Evolutionary conservation across 2,329 filamentous ascomycete species (phyloP).

Genomic region (Fusarium verrucosum): DNA sequence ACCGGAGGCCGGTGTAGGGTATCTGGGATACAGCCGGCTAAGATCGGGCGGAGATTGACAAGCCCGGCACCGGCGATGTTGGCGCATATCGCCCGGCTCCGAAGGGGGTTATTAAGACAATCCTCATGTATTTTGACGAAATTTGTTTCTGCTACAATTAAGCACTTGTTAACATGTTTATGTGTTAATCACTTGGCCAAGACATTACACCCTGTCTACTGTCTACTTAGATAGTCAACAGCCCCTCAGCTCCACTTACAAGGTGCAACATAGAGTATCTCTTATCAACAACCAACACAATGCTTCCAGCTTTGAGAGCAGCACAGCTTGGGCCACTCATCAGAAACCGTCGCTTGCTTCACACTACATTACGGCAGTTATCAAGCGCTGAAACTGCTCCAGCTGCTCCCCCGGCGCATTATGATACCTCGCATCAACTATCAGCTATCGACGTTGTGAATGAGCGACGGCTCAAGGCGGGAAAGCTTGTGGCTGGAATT

Average conservation of each 20-base stretch:
- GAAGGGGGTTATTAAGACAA: constrained; percentile 30
- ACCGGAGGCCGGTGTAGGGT: constrained; percentile 34
- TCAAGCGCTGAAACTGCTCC: constrained; percentile 42
- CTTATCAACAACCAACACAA: constrained; percentile 2
- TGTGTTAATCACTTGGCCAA: background rate
- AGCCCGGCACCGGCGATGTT: constrained; percentile 42
- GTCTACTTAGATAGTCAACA: background rate
- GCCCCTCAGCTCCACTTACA: constrained; percentile 18
- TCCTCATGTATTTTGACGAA: constrained; percentile 2
- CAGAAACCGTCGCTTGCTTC: constrained; percentile 26
- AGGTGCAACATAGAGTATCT: background rate
- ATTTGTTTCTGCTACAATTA: background rate
- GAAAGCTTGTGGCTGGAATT: constrained; percentile 76
- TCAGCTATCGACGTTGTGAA: constrained; percentile 47
- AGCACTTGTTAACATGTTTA: background rate
- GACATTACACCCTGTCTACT: no score
- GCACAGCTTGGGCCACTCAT: constrained; percentile 28
- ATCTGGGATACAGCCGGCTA: constrained; percentile 42
- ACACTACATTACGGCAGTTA: constrained; percentile 30
- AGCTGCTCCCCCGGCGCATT: constrained; percentile 38
- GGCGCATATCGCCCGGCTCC: constrained; percentile 30
- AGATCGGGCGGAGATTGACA: constrained; percentile 31
- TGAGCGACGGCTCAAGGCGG: constrained; percentile 69
- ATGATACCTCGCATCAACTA: constrained; percentile 35
- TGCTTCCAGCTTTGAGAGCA: constrained; percentile 37